Evolutionary conservation across 441 rosid genomes (phyloP), one percentile per base, ranked within the genome.

Genomic region (Omphalea diandra): DNA sequence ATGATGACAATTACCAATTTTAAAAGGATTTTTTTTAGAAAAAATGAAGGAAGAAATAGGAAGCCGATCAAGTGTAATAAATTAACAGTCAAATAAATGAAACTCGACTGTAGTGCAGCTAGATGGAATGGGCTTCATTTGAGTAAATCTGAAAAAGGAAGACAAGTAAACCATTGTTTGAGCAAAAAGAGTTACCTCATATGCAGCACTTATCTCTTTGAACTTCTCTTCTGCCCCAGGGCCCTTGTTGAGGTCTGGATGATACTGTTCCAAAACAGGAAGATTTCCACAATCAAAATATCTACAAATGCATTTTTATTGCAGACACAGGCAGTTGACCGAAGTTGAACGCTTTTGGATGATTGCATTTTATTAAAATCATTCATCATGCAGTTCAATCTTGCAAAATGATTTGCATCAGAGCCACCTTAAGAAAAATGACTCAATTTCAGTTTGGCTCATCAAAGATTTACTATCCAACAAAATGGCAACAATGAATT

Each of bases 191-290:
- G 50, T 74, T 80, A 91, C 97, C 97, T 94, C 97, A 70, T 94
- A 91, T 17, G 98, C 98, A 69, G 98, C 94, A 80, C 97, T 94
- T 70, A 94, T 90, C 84, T 94, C 85, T 82, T 91, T 91, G 78
- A 94, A 91, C 83, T 91, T 91, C 44, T 91, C 98, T 80, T 91
- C 97, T 5, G 97, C 93, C 20, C 87, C 97, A 65, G 94, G 83
- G 65, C 77, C n/a, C 83, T 81, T 94, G 75, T 83, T 94, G 83
- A 88, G 72, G 76, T 94, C 98, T 0, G 97, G 98, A 77, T 91
- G 98, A 76, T 88, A 91, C 97, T 94, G 88, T 76, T 73, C 58
- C 40, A 76, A 83, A 69, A 46, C 59, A 71, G 36, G 40, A 8
- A 70, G 68, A 58, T 63, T 76, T 75, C 77, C 63, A 63, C 49